phyloP scores from a whole-genome alignment of 2,329 filamentous ascomycete genomes.

The Mariannaea elegans region DNA sequence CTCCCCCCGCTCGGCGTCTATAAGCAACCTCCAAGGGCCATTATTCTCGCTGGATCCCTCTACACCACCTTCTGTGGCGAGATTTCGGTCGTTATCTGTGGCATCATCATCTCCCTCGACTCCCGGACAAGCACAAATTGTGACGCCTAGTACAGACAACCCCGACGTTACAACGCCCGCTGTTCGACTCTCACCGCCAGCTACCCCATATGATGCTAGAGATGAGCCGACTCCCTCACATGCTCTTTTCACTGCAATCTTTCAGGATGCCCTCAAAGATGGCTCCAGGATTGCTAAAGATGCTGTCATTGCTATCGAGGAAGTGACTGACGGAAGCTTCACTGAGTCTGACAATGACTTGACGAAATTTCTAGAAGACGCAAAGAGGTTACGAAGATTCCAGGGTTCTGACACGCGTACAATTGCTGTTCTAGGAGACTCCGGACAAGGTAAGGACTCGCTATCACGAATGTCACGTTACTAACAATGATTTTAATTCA shows the following conservation, averaged over 20 bases:
- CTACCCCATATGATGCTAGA: constrained; percentile 4
- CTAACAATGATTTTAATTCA: not conserved
- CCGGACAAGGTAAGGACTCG: constrained; percentile 16
- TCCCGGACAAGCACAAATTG: not conserved
- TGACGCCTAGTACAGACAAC: not conserved
- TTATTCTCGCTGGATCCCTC: not conserved
- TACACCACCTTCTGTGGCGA: not conserved
- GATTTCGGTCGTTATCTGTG: not conserved
- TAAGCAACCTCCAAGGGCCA: not conserved
- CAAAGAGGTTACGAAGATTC: constrained; percentile 7
- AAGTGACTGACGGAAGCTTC: not conserved
- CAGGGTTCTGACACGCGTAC: constrained; percentile 20
- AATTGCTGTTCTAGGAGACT: constrained; percentile 24
- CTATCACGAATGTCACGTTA: not conserved
- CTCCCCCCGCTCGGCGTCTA: not conserved
- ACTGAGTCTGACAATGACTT: not conserved
- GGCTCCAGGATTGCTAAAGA: constrained; percentile 1
- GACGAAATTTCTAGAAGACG: constrained; percentile 5
- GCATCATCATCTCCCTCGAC: not conserved
- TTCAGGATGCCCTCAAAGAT: constrained; percentile 6
- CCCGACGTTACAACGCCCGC: not conserved
- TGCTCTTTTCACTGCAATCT: constrained; percentile 4
- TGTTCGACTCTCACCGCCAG: not conserved
- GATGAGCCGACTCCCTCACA: constrained; percentile 8
- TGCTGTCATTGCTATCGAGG: not conserved